Conservation (phyloP, 2,329 filamentous ascomycete species). For the Claviceps sorghi region DNA sequence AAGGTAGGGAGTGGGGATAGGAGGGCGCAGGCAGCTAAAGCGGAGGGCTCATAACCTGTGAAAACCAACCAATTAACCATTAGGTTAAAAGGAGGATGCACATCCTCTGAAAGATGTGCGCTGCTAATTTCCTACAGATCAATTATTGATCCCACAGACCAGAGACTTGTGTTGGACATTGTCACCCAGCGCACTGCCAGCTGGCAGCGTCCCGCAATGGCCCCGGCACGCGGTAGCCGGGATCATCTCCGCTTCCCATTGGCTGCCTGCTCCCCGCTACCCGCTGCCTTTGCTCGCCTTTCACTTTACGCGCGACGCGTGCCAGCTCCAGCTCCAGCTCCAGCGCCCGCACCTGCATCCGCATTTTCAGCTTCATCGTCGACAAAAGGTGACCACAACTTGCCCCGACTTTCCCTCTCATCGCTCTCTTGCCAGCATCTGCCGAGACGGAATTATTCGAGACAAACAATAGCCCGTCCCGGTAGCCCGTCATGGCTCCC, state of each 20-base stretch:
- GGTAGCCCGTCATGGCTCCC: constrained; percentile 18
- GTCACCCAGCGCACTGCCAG: background rate
- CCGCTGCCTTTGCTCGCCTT: background rate
- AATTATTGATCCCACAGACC: too few species aligned
- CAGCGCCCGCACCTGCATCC: background rate
- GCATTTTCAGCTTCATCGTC: constrained; percentile 5
- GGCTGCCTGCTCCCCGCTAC: too few species aligned
- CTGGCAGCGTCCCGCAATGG: background rate
- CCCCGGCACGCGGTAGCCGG: background rate
- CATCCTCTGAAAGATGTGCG: too few species aligned
- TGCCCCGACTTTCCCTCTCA: background rate
- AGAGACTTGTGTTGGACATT: too few species aligned
- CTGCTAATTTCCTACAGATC: too few species aligned
- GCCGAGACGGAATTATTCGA: background rate
- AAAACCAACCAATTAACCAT: too few species aligned
- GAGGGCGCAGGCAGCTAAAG: too few species aligned
- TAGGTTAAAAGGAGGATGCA: too few species aligned
- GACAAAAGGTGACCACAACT: constrained; percentile 14
- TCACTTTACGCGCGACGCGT: constrained; percentile 26
- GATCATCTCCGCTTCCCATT: background rate
- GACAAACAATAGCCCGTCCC: background rate
- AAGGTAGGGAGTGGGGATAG: too few species aligned
- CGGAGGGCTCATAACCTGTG: too few species aligned
- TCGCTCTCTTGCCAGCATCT: background rate
- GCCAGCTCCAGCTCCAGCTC: constrained; percentile 3